Conservation (phyloP, 495 filamentous ascomycete genomes). For the Daldinia caldariorum region DNA sequence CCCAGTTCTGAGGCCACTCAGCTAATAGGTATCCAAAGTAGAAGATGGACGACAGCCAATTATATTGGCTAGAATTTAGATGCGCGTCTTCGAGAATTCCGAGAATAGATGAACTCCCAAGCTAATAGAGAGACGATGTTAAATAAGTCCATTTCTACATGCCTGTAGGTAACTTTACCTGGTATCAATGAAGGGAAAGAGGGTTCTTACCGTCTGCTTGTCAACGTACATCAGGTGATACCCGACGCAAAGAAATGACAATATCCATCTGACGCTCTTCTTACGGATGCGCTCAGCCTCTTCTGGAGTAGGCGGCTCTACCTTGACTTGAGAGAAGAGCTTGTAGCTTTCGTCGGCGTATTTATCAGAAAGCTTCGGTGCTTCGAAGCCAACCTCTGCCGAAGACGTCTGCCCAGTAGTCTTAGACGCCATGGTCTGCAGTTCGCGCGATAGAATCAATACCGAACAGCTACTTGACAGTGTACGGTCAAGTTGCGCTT, state of each 20-base stretch:
- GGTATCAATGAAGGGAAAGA: not conserved
- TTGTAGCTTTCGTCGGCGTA: constrained; percentile 58
- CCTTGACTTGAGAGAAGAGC: constrained; percentile 54
- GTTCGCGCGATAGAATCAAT: constrained; percentile 4
- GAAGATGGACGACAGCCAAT: constrained; percentile 48
- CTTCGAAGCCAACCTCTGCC: constrained; percentile 9
- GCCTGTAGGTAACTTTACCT: no score
- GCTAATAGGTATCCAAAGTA: constrained; percentile 48
- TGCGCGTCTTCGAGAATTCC: constrained; percentile 47
- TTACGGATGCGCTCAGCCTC: constrained; percentile 53
- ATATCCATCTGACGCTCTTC: constrained; percentile 53
- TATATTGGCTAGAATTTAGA: constrained; percentile 46
- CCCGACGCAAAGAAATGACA: constrained; percentile 57
- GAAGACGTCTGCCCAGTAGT: constrained; percentile 15
- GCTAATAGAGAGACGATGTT: constrained; percentile 32
- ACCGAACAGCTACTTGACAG: not conserved
- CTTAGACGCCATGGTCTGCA: constrained; percentile 26
- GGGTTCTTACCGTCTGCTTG: constrained; percentile 54
- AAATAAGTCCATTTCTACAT: not conserved
- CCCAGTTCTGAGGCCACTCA: constrained; percentile 56
- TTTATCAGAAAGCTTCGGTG: constrained; percentile 50
- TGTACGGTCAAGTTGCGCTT: not conserved
- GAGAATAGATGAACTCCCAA: constrained; percentile 54
- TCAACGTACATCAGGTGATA: constrained; percentile 60
- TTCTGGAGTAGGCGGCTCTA: constrained; percentile 50